Evolutionary conservation across 257 asterid species (phyloP).

Genomic region (Solanum megistacrolobum): DNA sequence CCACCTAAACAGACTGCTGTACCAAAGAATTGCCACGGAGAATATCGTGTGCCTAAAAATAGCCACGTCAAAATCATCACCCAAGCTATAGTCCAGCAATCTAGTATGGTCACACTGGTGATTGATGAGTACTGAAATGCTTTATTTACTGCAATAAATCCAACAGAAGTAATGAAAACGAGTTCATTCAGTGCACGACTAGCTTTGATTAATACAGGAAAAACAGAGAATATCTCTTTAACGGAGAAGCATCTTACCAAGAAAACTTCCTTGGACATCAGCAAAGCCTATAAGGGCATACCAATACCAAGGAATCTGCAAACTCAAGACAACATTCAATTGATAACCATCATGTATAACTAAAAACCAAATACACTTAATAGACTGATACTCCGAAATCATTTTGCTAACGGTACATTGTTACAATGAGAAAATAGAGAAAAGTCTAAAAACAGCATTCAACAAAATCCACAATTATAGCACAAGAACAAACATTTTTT

Average conservation of each 20-base stretch:
- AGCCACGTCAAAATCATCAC: constrained; percentile 58
- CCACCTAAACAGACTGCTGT: constrained; percentile 52
- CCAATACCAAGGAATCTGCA: constrained; percentile 82
- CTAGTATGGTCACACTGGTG: constrained; percentile 66
- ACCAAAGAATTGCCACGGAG: constrained; percentile 48
- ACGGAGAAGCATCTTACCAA: constrained; percentile 25
- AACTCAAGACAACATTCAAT: background rate
- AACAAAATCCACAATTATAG: background rate
- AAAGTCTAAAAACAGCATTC: background rate
- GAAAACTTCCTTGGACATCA: constrained; percentile 70
- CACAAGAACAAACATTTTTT: background rate
- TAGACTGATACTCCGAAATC: background rate
- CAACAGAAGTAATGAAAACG: background rate
- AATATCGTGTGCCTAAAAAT: constrained; percentile 51
- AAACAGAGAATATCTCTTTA: background rate
- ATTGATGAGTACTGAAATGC: constrained; percentile 67
- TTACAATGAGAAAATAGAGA: background rate
- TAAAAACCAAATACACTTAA: background rate
- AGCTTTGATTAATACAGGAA: too few species aligned
- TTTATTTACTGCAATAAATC: constrained; percentile 45
- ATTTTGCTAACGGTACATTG: background rate
- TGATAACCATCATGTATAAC: background rate
- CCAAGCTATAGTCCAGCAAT: constrained; percentile 74
- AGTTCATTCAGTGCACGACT: too few species aligned
- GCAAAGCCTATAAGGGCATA: constrained; percentile 50